Percentiles rank a stretch among this genome's conserved stretches.
Evolutionary conservation across 306 rosid species (phyloP).

Genomic region (Citrullus amarus): DNA sequence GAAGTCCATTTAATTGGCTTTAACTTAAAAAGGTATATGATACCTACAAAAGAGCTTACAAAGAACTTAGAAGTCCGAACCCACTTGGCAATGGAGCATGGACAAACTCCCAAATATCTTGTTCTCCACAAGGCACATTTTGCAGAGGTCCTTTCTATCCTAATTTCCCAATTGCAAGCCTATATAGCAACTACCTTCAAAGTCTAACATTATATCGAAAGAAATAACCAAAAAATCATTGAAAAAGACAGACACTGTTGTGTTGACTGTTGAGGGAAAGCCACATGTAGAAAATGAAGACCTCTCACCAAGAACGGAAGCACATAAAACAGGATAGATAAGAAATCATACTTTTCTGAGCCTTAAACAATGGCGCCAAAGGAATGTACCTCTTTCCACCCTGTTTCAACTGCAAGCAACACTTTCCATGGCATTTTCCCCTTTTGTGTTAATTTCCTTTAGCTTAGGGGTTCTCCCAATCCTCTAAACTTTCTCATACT

Average conservation of each 20-base stretch:
- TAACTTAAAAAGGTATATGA: background rate
- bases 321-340: too few species aligned
- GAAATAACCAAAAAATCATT: background rate
- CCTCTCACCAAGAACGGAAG: too few species aligned
- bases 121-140: background rate
- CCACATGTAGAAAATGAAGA: too few species aligned
- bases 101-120: background rate
- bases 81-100: background rate
- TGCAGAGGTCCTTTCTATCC: background rate
- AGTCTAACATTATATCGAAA: background rate
- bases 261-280: background rate
- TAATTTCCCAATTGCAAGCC: background rate
- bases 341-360: too few species aligned
- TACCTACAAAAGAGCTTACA: background rate
- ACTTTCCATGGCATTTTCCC: background rate
- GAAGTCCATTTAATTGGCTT: background rate
- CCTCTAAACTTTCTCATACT: background rate
- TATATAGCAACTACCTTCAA: background rate
- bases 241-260: background rate
- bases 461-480: background rate
- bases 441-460: background rate
- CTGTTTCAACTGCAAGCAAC: too few species aligned
- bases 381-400: too few species aligned
- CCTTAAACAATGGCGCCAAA: too few species aligned
- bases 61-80: background rate